A percentile compares a stretch with the other conserved stretches of the same genome.
Conservation (phyloP, 202 grass and related monocot species). For the Miscanthus sacchariflorus region DNA sequence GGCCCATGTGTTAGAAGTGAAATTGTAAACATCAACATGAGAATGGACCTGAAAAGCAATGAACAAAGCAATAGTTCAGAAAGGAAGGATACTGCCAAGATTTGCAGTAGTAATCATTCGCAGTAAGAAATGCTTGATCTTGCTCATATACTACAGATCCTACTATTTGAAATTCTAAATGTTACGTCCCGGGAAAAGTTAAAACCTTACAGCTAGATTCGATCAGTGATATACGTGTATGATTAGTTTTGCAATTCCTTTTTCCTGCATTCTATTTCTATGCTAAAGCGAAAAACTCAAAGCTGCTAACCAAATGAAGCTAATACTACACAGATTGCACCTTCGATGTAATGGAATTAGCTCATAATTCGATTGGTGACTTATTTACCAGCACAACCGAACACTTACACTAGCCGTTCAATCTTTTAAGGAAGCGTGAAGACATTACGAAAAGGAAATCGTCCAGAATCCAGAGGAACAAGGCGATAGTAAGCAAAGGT, state of each 20-base stretch:
- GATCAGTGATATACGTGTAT: not conserved
- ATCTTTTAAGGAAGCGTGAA: not conserved
- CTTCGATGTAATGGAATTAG: not conserved
- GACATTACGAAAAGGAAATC: not conserved
- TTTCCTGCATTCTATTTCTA: not conserved
- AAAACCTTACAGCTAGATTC: not conserved
- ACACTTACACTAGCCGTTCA: not conserved
- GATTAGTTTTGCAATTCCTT: not conserved
- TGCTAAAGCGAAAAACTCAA: too few relatives aligned
- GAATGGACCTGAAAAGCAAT: conserved; percentile 75
- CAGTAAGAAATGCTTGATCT: not conserved
- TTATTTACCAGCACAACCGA: not conserved
- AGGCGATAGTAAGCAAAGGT: not conserved
- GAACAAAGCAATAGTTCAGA: conserved; percentile 13
- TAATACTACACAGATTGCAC: not conserved
- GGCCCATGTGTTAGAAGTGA: conserved; percentile 73
- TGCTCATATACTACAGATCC: not conserved
- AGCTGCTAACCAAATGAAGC: not conserved
- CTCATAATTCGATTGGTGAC: not conserved
- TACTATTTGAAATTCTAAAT: not conserved
- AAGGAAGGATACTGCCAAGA: not conserved
- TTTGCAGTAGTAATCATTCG: not conserved
- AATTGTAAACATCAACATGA: conserved; percentile 90
- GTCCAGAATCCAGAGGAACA: not conserved
- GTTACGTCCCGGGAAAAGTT: not conserved